Percentiles rank a stretch among this genome's conserved stretches.
Conservation (phyloP, 73 alveolate species). For the Paramecium tetraurelia region DNA sequence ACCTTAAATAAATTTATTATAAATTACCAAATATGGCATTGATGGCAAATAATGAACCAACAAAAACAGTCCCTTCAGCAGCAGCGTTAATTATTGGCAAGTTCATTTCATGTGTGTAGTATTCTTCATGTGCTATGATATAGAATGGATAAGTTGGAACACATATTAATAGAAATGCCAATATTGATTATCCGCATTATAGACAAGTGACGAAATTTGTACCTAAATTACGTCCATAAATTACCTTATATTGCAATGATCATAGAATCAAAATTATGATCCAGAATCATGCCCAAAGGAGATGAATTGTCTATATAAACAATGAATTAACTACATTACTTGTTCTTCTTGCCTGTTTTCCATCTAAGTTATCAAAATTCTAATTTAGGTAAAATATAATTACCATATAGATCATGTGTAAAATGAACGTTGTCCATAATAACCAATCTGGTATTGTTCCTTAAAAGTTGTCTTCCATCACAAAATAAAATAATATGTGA, state of each 20-base stretch:
- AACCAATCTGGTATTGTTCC: conserved; percentile 36
- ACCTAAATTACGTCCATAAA: not conserved
- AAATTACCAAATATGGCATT: not conserved
- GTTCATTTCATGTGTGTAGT: conserved; percentile 37
- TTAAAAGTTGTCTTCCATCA: conserved; percentile 24
- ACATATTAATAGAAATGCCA: not conserved
- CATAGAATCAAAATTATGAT: conserved; percentile 44
- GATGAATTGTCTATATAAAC: conserved; percentile 9
- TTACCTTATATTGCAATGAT: conserved; percentile 18
- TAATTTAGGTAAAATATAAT: not conserved
- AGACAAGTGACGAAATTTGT: conserved; percentile 14
- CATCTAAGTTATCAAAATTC: conserved; percentile 53
- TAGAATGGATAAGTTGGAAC: conserved; percentile 9
- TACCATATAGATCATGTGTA: conserved; percentile 48
- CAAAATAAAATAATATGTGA: conserved; percentile 1
- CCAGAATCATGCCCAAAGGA: conserved; percentile 42
- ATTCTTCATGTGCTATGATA: conserved; percentile 40
- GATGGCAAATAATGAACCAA: not conserved
- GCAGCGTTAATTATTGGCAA: conserved; percentile 43
- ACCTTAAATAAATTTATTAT: not conserved
- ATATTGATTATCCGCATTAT: conserved; percentile 5
- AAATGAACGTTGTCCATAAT: conserved; percentile 8
- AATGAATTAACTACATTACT: not conserved
- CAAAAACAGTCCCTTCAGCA: conserved; percentile 20
- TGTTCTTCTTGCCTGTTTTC: conserved; percentile 41